phyloP scores from a whole-genome alignment of 2,329 filamentous ascomycete genomes.

The Fusarium verrucosum region DNA sequence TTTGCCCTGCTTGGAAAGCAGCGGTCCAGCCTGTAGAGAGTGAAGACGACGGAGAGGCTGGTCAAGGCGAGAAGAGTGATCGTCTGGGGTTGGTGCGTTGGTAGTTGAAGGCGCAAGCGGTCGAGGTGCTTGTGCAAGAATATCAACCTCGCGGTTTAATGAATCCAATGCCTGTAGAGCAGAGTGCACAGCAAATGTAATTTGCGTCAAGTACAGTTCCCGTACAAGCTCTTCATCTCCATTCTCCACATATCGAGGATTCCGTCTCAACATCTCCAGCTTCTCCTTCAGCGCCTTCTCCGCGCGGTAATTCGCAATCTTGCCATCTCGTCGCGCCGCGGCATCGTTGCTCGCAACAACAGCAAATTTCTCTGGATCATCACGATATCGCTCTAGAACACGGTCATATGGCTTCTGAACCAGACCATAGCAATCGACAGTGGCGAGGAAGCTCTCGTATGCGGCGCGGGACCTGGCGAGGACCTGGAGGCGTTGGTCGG shows the following conservation, averaged over 20 bases:
- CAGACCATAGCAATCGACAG: conserved; percentile 81
- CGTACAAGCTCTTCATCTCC: conserved; percentile 88
- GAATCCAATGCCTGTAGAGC: conserved; percentile 89
- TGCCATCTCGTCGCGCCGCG: conserved; percentile 77
- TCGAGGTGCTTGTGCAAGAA: conserved; percentile 78
- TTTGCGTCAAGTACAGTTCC: conserved; percentile 78
- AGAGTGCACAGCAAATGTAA: conserved; percentile 78
- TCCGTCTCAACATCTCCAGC: conserved; percentile 67
- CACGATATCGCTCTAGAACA: conserved; percentile 76
- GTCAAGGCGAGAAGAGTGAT: conserved; percentile 78
- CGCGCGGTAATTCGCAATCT: conserved; percentile 84
- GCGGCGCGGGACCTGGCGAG: conserved; percentile 71
- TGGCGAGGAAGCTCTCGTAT: conserved; percentile 81
- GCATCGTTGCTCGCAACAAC: conserved; percentile 71
- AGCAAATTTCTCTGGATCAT: conserved; percentile 76
- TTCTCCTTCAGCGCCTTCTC: conserved; percentile 88
- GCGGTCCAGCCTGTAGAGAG: conserved; percentile 68
- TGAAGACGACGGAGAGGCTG: conserved; percentile 63
- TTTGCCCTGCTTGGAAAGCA: conserved; percentile 81
- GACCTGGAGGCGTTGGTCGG: conserved; percentile 66
- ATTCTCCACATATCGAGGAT: conserved; percentile 63
- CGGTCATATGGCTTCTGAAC: conserved; percentile 71
- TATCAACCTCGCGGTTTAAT: conserved; percentile 82
- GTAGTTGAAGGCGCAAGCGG: conserved; percentile 57
- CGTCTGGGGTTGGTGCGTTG: conserved; percentile 56